Percentiles rank a stretch among this genome's conserved stretches.
Evolutionary conservation across 2,329 filamentous ascomycete genomes (phyloP).

Genomic region (Anisogramma anomala): DNA sequence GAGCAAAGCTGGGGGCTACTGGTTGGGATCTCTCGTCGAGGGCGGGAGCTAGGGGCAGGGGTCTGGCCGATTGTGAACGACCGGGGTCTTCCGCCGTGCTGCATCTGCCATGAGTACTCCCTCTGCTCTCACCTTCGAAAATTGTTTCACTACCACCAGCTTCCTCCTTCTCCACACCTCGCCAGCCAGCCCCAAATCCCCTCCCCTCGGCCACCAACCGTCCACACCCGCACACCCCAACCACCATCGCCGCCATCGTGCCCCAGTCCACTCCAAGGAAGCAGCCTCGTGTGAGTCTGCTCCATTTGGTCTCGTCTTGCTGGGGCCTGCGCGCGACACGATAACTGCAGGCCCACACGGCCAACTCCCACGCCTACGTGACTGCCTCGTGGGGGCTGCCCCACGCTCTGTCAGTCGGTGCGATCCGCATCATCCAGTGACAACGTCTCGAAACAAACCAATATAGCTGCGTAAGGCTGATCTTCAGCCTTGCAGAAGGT

Average conservation of each 20-base stretch:
- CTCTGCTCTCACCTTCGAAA: conserved; percentile 9
- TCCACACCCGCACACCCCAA: conserved; percentile 2
- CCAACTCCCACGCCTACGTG: conserved; percentile 15
- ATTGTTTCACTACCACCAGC: conserved; percentile 15
- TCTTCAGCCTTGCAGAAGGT: conserved; percentile 32
- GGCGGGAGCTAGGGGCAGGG: conserved; percentile 7
- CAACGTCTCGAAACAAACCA: conserved; percentile 17
- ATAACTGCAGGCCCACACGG: conserved; percentile 6
- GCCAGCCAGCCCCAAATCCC: conserved; percentile 1
- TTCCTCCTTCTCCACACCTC: conserved; percentile 11
- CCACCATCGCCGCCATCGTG: conserved; percentile 2
- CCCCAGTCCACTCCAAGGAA: conserved; percentile 3
- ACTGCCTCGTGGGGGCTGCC: conserved; percentile 1
- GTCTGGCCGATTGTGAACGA: conserved; percentile 1
- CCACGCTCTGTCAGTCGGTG: conserved; percentile 12
- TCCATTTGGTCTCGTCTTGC: conserved; percentile 4
- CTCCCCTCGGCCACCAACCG: conserved; percentile 1
- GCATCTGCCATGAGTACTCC: neutral
- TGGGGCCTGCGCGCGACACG: conserved; percentile 11
- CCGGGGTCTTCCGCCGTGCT: no score
- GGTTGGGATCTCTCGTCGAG: conserved; percentile 21
- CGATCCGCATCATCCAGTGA: conserved; percentile 13
- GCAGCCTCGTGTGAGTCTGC: conserved; percentile 16
- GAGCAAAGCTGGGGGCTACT: conserved; percentile 18
- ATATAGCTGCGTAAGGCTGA: conserved; percentile 22